Evolutionary conservation across 768 basidiomycete species (phyloP).

Genomic region (Auriscalpium vulgare): DNA sequence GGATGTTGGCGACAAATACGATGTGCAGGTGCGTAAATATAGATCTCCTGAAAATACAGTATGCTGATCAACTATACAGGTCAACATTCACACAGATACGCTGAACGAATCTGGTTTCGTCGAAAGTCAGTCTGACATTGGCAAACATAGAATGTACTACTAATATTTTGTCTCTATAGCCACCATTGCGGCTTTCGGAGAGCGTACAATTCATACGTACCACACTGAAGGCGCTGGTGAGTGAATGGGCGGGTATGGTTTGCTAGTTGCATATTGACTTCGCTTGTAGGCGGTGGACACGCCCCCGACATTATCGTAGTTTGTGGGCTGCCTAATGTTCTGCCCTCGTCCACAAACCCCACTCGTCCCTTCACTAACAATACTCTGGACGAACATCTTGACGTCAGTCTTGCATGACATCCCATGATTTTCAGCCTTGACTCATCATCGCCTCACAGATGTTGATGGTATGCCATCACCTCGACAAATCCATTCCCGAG

Average conservation of each 20-base stretch:
- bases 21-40: slow-evolving; percentile 67
- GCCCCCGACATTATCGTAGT: slow-evolving; percentile 99
- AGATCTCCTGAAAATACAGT: not conserved
- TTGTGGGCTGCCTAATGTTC: slow-evolving; percentile 79
- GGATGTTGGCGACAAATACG: slow-evolving; percentile 80
- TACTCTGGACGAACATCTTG: slow-evolving; percentile 94
- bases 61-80: slow-evolving; percentile 29
- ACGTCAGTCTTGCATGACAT: slow-evolving; percentile 44
- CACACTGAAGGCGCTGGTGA: slow-evolving; percentile 92
- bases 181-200: slow-evolving; percentile 85
- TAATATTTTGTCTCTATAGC: slow-evolving; percentile 31
- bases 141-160: not conserved
- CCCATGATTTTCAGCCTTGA: not conserved
- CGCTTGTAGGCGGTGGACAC: slow-evolving; percentile 71
- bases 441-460: slow-evolving; percentile 46
- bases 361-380: slow-evolving; percentile 88
- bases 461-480: slow-evolving; percentile 99
- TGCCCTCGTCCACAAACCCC: slow-evolving; percentile 96
- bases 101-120: slow-evolving; percentile 97
- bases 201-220: slow-evolving; percentile 92
- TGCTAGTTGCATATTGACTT: not conserved
- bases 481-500: slow-evolving; percentile 85
- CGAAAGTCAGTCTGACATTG: slow-evolving; percentile 52
- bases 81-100: slow-evolving; percentile 96
- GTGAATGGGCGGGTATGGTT: not conserved